Conservation (phyloP, 345 rosid genomes). For the Acer campestre region DNA sequence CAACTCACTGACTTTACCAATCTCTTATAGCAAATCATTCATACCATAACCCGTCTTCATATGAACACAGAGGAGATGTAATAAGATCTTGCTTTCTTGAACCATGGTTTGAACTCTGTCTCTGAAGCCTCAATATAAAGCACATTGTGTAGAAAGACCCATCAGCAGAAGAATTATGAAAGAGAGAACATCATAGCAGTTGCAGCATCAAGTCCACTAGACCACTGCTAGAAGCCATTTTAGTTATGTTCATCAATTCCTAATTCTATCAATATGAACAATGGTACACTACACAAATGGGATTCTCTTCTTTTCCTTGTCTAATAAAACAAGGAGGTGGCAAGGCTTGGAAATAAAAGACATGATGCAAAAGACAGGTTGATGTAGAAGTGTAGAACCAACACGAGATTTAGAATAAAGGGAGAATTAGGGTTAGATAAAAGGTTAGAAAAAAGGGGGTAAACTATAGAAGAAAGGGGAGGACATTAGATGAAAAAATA, state of each 20-base stretch:
- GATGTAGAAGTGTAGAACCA: too few relatives aligned
- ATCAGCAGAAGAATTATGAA: slow-evolving; percentile 22
- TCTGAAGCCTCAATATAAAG: slow-evolving; percentile 44
- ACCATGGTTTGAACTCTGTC: slow-evolving; percentile 49
- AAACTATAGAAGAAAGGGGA: too few relatives aligned
- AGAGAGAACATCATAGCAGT: slow-evolving; percentile 20
- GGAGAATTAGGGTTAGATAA: too few relatives aligned
- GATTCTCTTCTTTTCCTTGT: not conserved
- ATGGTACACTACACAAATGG: not conserved
- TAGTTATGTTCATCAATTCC: not conserved
- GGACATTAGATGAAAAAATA: too few relatives aligned
- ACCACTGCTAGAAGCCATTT: not conserved
- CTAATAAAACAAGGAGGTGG: not conserved
- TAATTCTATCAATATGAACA: not conserved
- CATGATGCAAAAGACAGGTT: not conserved
- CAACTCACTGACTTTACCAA: too few relatives aligned
- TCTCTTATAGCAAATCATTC: slow-evolving; percentile 11
- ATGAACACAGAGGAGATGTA: slow-evolving; percentile 51
- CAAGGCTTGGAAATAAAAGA: not conserved
- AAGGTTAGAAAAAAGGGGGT: too few relatives aligned
- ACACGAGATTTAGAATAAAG: too few relatives aligned
- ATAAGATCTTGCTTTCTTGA: slow-evolving; percentile 73
- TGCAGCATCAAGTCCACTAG: not conserved
- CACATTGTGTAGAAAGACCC: slow-evolving; percentile 9
- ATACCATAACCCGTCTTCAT: slow-evolving; percentile 60